Base-by-base conservation (phyloP, 2,329 filamentous ascomycete species). In the Ophiostoma sp. region DNA sequence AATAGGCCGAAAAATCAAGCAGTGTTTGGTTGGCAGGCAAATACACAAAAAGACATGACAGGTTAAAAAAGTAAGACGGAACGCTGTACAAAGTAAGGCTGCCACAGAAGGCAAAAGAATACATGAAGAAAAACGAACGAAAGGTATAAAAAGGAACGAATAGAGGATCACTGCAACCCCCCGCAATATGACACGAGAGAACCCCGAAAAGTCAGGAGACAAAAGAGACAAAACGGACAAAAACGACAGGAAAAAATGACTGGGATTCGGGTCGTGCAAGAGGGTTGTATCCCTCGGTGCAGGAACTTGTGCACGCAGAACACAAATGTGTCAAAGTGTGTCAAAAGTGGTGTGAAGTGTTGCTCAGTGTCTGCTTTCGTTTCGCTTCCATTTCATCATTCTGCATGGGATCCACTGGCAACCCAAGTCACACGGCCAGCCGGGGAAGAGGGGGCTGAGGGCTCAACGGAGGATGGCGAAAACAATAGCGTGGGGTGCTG, bases 181-280 rank as follows among this genome's bases (percentile, higher is more conserved):
- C 69, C 42, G 69, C 69, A 71, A 50, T 63, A 71, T 63, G 55
- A 52, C 57, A 63, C 42, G 69, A 64, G 55, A 64, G 57, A 71
- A 61, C 48, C 59, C 59, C 66, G 28, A 66, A 33, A 66, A 28
- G 33, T 66, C 70, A 72, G 33, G 70, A 72, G 70, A 66, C 70
- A 39, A 39, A 64, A 48, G 19, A 48, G 42, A 48, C 42, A 48
- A 6, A 48, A 17, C 42, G 15, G 42, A 17, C 42, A n/a, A 42
- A 52, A 28, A 25, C 12, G 19, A n/a, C n/a, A 61, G 25, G 17
- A 55, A 55, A 68, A 68, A 61, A 45, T 48, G 25, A 31, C 42
- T 33, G 19, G 15, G n/a, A 42, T 19, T 42, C 59, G n/a, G 19
- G 19, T 63, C 9, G 39, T 64, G 45, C 28, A 71, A 57, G 6